These are phyloP conservation scores for Torulaspora pretoriensis DNA, from an alignment of 1,139 yeast species.

Conservation along the genomic window DNA sequence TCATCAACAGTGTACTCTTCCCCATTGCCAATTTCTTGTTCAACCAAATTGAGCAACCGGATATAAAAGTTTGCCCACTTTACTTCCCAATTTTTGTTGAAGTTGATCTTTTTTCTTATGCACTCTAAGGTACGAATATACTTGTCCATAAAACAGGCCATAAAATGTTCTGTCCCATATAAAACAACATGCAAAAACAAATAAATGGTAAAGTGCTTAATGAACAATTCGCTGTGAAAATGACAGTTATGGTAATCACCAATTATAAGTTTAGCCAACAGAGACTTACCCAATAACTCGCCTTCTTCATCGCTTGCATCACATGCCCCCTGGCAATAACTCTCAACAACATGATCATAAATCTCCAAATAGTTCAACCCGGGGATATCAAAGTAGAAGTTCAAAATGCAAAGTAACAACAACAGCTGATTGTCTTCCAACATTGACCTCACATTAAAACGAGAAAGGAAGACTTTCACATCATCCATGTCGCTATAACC, in stretches of 20 bases:
- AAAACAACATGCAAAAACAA: slow-evolving; percentile 20
- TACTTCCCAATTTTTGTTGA: slow-evolving; percentile 25
- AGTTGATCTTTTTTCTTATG: slow-evolving; percentile 23
- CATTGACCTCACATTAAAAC: slow-evolving; percentile 11
- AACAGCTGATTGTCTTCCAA: slow-evolving; percentile 18
- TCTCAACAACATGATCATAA: slow-evolving; percentile 17
- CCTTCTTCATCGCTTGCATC: background rate
- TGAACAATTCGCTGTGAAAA: slow-evolving; percentile 22
- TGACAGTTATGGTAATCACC: slow-evolving; percentile 12
- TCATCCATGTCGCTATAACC: slow-evolving; percentile 7
- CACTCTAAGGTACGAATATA: slow-evolving; percentile 18
- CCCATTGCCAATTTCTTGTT: slow-evolving; percentile 1
- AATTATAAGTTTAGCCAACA: slow-evolving; percentile 12
- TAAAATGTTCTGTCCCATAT: slow-evolving; percentile 21
- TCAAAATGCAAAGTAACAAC: slow-evolving; percentile 18
- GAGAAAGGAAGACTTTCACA: slow-evolving; percentile 9
- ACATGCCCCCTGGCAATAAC: slow-evolving; percentile 14
- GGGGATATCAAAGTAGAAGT: slow-evolving; percentile 25
- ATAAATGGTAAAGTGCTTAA: slow-evolving; percentile 21
- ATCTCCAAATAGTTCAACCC: slow-evolving; percentile 14
- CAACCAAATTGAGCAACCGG: slow-evolving; percentile 17
- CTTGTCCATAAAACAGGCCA: slow-evolving; percentile 17
- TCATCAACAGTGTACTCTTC: slow-evolving; percentile 6
- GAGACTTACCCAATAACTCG: slow-evolving; percentile 5
- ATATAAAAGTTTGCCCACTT: slow-evolving; percentile 24